These are phyloP conservation scores for Trichoderma sp. DNA, from an alignment of 2,329 filamentous ascomycete species.

Conservation along the genomic window DNA sequence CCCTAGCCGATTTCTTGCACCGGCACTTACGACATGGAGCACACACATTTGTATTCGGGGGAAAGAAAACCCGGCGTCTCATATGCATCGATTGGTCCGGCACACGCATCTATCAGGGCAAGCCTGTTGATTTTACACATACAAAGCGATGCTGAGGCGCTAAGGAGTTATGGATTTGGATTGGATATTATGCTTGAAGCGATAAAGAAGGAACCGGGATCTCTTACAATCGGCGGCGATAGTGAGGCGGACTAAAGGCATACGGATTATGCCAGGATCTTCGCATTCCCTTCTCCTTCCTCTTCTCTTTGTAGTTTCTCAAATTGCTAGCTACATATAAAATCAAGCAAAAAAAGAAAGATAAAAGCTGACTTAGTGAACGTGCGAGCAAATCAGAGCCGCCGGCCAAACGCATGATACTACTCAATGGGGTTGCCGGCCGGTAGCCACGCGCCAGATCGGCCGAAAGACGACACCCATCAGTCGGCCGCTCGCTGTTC, in stretches of 20 bases:
- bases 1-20: background rate
- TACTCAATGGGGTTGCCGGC: background rate
- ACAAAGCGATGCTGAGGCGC: background rate
- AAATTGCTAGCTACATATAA: background rate
- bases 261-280: background rate
- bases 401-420: background rate
- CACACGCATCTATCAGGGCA: background rate
- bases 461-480: background rate
- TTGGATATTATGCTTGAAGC: background rate
- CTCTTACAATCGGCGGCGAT: background rate
- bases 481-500: conserved; percentile 17
- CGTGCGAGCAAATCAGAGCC: background rate
- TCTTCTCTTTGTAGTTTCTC: background rate
- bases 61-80: background rate
- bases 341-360: background rate
- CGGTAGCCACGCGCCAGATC: background rate
- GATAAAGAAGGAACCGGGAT: background rate
- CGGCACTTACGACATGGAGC: background rate
- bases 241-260: background rate
- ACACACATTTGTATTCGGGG: background rate
- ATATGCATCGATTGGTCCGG: background rate
- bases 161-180: conserved; percentile 7
- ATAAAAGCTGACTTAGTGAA: background rate
- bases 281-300: background rate
- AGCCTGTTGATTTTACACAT: background rate